These are phyloP conservation scores for Aspergillus bertholletiae DNA, from an alignment of 495 filamentous ascomycete species.

Conservation along the genomic window DNA sequence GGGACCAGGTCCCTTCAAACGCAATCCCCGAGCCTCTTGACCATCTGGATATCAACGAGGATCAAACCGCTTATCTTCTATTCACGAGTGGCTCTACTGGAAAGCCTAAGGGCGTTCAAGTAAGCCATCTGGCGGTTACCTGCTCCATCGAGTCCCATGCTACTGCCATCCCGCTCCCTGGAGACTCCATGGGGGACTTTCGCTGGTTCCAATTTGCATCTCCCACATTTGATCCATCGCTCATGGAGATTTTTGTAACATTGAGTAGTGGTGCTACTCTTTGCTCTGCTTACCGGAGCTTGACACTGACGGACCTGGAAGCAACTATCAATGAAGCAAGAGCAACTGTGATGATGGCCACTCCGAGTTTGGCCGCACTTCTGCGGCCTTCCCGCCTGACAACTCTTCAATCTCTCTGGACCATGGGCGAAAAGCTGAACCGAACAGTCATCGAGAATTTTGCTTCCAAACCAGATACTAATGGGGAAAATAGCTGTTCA, in stretches of 20 bases:
- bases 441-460: constrained; percentile 28
- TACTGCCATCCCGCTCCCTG: constrained; percentile 24
- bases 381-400: constrained; percentile 23
- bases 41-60: constrained; percentile 9
- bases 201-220: constrained; percentile 77
- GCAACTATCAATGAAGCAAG: constrained; percentile 21
- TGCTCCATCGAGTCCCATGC: constrained; percentile 68
- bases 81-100: constrained; percentile 88
- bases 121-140: constrained; percentile 68
- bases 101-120: constrained; percentile 73
- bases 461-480: not conserved
- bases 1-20: not conserved
- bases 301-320: constrained; percentile 23
- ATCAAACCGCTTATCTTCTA: constrained; percentile 73
- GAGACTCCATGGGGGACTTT: constrained; percentile 62
- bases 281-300: constrained; percentile 23
- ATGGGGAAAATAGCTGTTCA: not conserved
- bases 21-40: not conserved
- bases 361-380: constrained; percentile 29
- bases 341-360: constrained; percentile 28
- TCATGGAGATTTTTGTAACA: constrained; percentile 84
- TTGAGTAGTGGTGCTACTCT: constrained; percentile 63
- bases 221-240: constrained; percentile 78
- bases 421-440: constrained; percentile 31
- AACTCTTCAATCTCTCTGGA: constrained; percentile 26